Conservation (phyloP, 2,329 filamentous ascomycete species). For the Colletotrichum sp. region DNA sequence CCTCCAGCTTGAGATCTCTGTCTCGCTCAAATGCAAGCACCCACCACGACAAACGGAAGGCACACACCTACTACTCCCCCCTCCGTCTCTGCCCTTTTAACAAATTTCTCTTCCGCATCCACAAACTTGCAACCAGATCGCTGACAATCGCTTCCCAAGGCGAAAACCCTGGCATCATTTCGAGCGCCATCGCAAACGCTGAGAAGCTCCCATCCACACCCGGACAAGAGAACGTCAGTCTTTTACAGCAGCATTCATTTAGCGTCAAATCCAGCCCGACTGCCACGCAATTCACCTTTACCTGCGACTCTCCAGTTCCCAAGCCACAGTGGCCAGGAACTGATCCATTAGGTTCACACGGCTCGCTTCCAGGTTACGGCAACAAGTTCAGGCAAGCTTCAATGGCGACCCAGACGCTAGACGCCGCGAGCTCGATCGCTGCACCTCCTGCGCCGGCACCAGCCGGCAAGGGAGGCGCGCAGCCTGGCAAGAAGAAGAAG, state of each 20-base stretch:
- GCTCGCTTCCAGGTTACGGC: conserved; percentile 31
- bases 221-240: conserved; percentile 80
- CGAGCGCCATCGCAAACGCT: conserved; percentile 88
- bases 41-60: not conserved
- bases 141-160: conserved; percentile 29
- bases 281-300: conserved; percentile 94
- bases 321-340: conserved; percentile 77
- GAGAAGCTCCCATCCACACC: conserved; percentile 69
- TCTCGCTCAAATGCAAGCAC: not conserved
- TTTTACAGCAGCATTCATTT: conserved; percentile 72
- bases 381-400: conserved; percentile 27
- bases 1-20: not conserved
- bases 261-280: conserved; percentile 67
- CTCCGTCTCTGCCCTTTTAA: not conserved
- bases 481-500: conserved; percentile 59
- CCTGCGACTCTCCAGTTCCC: conserved; percentile 87
- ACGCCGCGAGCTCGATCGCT: not conserved
- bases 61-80: not conserved
- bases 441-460: not conserved
- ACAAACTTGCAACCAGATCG: not conserved
- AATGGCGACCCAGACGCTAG: conserved; percentile 21
- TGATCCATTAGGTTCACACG: conserved; percentile 29
- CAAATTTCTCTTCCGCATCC: not conserved
- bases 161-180: conserved; percentile 80
- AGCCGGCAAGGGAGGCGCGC: conserved; percentile 43